These are phyloP conservation scores for Eragrostis curvula DNA, from an alignment of 176 grass and related monocot genomes.

Conservation along the genomic window DNA sequence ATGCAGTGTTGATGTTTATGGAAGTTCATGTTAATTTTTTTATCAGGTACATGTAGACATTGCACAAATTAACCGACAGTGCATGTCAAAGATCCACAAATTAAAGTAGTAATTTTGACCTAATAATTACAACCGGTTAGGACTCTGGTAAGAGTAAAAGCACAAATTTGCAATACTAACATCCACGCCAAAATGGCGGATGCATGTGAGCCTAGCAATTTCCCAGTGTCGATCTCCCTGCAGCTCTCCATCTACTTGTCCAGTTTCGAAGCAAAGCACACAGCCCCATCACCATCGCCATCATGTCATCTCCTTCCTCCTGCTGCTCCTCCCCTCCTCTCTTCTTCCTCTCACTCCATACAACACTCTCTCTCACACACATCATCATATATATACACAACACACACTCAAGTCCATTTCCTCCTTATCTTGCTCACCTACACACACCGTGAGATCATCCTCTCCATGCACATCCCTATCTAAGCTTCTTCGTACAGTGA, in stretches of 20 bases:
- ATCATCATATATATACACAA: conserved; percentile 41
- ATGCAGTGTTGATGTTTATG: no score
- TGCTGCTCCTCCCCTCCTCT: conserved; percentile 19
- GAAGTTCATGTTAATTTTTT: no score
- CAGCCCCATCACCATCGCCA: conserved; percentile 72
- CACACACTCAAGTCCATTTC: conserved; percentile 43
- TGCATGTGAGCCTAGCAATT: conserved; percentile 50
- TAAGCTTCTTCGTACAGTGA: conserved; percentile 4
- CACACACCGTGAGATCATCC: conserved; percentile 24
- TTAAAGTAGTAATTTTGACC: no score
- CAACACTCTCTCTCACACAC: conserved; percentile 22
- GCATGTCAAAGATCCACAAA: no score
- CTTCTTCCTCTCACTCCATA: conserved; percentile 17
- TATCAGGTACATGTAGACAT: no score
- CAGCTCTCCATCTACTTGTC: conserved; percentile 54
- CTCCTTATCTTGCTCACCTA: conserved; percentile 16
- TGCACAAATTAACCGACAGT: no score
- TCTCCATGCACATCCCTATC: conserved; percentile 25
- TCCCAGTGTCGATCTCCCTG: not conserved
- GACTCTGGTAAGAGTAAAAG: no score
- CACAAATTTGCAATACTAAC: no score
- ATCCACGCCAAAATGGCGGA: no score
- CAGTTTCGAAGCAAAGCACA: conserved; percentile 95
- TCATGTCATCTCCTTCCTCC: conserved; percentile 70
- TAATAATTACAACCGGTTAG: no score